Base-by-base conservation (phyloP, 1,284 basidiomycete species). In the Papiliotrema nemorosa region DNA sequence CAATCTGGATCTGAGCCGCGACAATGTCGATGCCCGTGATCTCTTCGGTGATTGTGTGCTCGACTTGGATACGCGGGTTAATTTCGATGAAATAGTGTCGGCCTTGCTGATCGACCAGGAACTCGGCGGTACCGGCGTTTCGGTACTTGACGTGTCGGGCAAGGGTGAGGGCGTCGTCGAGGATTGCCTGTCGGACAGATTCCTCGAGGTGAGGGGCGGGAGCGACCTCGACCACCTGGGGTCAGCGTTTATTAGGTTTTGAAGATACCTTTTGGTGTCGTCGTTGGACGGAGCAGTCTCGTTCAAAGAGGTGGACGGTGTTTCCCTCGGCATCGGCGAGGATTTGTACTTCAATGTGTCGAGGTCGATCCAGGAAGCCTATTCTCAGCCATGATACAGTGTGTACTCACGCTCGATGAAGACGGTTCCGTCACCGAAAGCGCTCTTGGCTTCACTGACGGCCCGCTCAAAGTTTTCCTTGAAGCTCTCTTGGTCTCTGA, bases 21-120 rank as follows among this genome's bases (percentile, higher is more conserved):
- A 97, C 92, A 61, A 98, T 96, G 71, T 98, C 94, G 72, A 97
- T 91, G 47, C 94, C 94, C 54, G 94, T 97, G 69, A 98, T 97
- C 73, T 97, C 93, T 85, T 97, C 93, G 59, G 90, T 93, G 72
- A 93, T 93, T 46, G 94, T 97, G 78, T 97, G 93, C 74, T 97
- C 93, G 76, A 97, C 92, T 76, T 97, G 92, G 67, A 97, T 96
- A 79, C 92, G 90, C 40, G 93, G 90, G 77, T 94, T 96, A 66
- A 93, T 97, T 76, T 98, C 94, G 70, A 98, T 97, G 78, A 98
- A 97, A 78, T 97, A 97, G 77, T 96, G 90, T 59, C 93, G 82
- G 66, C 87, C 89, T 80, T 88, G 84, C 74, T 92, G 88, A 76
- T 97, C 94, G 58, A 97, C 91, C 69, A 97, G 80, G 81, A 96